phyloP scores from a whole-genome alignment of 2,329 filamentous ascomycete genomes.

The Colletotrichum agaves region DNA sequence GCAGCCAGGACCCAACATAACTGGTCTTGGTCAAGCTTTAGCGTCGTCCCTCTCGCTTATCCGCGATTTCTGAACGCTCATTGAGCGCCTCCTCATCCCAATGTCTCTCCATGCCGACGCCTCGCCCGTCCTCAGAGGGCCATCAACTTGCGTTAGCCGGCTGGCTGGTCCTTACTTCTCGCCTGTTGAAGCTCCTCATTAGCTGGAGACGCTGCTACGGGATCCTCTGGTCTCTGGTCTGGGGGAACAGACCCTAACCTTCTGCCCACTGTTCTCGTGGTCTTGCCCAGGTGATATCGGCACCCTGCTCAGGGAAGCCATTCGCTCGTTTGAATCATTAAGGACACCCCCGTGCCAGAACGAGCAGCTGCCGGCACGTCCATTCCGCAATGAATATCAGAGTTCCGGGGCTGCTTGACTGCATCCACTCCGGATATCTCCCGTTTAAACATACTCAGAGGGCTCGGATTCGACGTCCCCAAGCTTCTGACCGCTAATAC shows the following conservation, averaged over 20 bases:
- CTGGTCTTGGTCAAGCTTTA: slow-evolving; percentile 1
- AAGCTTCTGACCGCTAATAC: slow-evolving; percentile 1
- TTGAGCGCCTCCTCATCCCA: slow-evolving; percentile 11
- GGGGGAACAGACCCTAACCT: too few relatives aligned
- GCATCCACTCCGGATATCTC: not conserved
- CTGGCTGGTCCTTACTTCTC: slow-evolving; percentile 6
- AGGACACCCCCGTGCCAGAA: not conserved
- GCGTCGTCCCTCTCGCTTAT: slow-evolving; percentile 21
- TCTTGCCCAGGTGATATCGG: not conserved
- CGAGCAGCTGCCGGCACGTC: not conserved
- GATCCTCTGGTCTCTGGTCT: too few relatives aligned
- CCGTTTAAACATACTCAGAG: not conserved
- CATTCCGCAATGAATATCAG: not conserved
- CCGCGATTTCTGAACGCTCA: not conserved
- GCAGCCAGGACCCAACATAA: not conserved
- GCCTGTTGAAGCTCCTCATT: slow-evolving; percentile 23
- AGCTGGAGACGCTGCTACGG: not conserved
- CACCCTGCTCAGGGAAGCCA: not conserved
- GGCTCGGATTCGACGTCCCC: not conserved
- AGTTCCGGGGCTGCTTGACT: not conserved
- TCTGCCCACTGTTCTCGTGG: not conserved
- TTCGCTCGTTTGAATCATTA: not conserved
- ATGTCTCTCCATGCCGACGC: slow-evolving; percentile 22
- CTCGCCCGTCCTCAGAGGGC: slow-evolving; percentile 23
- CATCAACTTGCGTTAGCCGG: not conserved